Evolutionary conservation across 129 eudicot genomes (phyloP), one percentile per base, ranked within the genome.

Genomic region (Daucus carota): DNA sequence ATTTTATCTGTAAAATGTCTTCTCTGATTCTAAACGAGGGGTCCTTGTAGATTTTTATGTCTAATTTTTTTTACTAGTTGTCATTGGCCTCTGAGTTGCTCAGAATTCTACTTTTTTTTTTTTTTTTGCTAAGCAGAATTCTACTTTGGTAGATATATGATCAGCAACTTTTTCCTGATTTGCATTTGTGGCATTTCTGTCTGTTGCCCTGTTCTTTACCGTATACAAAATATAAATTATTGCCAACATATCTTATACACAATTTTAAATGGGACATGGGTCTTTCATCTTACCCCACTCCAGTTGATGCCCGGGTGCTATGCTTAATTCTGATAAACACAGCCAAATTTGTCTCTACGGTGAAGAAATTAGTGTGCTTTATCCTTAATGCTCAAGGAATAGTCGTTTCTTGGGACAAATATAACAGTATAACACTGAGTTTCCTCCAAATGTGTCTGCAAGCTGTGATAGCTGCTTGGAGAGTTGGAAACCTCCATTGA

Each of bases 261-360:
- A 92, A n/a, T n/a, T n/a, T 66, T 72, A 32, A 34, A 73, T 48
- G 73, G 75, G 79, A 76, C 6, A 92, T 92, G 98, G 98, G 96
- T 73, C 89, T 92, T 28, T 86, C 98, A 52, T 81, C 90, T 41
- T 90, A 84, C 82, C 85, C 84, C 71, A 83, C 80, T 45, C 93
- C 98, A 43, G 81, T 91, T 10, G 98, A 90, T 57, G 95, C 89
- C 9, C 94, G 98, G 22, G 86, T 92, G 47, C 77, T 92, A 0
- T 92, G 94, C 70, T 81, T 90, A 47, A 88, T 92, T 74, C 83
- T 92, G 42, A 87, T 89, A 47, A 92, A 92, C 86, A 83, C 96
- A 8, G 98, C 86, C 57, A 90, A 86, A 71, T 88, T 96, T 48
- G 85, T 90, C 42, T 83, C 93, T 11, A 80, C 87, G 20, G 76